Evolutionary conservation across 2,329 filamentous ascomycete genomes (phyloP).

Genomic region (Aspergillus piperis): DNA sequence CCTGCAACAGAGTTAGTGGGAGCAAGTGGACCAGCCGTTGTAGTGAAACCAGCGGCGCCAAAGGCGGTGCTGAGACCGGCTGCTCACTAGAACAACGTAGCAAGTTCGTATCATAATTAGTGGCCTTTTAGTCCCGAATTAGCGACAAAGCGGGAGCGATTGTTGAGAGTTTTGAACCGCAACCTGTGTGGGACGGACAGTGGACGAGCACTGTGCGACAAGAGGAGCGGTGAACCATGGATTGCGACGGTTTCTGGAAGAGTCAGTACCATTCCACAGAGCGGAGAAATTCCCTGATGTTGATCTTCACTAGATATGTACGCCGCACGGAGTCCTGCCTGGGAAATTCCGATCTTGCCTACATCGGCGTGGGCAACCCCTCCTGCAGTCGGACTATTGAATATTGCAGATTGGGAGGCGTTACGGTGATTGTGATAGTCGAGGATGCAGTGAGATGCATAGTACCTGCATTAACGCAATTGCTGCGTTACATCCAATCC

Average conservation of each 20-base stretch:
- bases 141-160: background rate
- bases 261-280: slow-evolving; percentile 11
- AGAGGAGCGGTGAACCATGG: slow-evolving; percentile 23
- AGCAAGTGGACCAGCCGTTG: background rate
- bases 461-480: slow-evolving; percentile 8
- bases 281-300: slow-evolving; percentile 16
- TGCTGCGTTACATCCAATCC: background rate
- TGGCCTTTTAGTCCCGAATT: slow-evolving; percentile 3
- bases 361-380: slow-evolving; percentile 1
- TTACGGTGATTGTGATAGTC: slow-evolving; percentile 5
- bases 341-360: slow-evolving; percentile 10
- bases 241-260: slow-evolving; percentile 20
- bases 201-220: background rate
- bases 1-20: background rate
- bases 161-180: background rate
- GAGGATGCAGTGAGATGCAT: slow-evolving; percentile 3
- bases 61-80: background rate
- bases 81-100: background rate
- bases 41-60: background rate
- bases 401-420: background rate
- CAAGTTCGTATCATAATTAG: slow-evolving; percentile 6
- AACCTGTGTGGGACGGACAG: background rate
- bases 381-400: background rate
- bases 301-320: slow-evolving; percentile 15
- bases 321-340: slow-evolving; percentile 4